Conservation (phyloP, 2,329 filamentous ascomycete species). For the Sporothrix euskadiensis region DNA sequence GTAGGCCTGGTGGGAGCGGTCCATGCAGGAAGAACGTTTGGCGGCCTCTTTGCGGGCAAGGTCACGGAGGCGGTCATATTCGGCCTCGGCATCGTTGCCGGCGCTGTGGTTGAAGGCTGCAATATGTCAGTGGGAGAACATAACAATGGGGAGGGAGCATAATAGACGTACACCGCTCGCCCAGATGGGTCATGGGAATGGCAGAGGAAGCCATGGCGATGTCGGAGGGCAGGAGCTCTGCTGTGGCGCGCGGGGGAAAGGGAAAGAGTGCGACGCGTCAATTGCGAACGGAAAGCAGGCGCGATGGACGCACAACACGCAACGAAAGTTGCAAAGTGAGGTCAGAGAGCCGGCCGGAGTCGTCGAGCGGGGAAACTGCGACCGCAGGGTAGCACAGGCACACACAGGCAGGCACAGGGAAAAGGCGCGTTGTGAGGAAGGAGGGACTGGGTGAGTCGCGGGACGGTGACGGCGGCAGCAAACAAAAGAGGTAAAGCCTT, state of each 20-base stretch:
- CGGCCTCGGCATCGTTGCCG: constrained; percentile 69
- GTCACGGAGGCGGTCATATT: constrained; percentile 89
- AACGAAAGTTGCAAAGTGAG: neutral
- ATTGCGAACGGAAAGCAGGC: neutral
- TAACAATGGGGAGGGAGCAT: too few relatives aligned
- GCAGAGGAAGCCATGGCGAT: constrained; percentile 30
- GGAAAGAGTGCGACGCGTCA: neutral
- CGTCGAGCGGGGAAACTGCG: constrained; percentile 15
- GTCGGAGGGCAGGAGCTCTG: neutral
- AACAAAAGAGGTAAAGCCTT: constrained; percentile 14
- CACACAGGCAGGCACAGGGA: neutral
- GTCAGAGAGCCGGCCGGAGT: neutral
- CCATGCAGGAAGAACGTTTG: constrained; percentile 76
- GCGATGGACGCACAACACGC: neutral
- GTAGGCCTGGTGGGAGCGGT: constrained; percentile 77
- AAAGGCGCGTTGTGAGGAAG: neutral
- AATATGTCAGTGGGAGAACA: constrained; percentile 9
- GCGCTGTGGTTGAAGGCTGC: constrained; percentile 75
- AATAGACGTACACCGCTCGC: constrained; percentile 47
- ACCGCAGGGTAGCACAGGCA: constrained; percentile 20
- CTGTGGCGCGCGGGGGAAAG: neutral
- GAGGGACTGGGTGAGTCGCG: neutral
- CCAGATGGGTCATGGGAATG: constrained; percentile 47
- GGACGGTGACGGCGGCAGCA: neutral
- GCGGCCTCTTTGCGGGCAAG: constrained; percentile 77